Evolutionary conservation across 495 filamentous ascomycete species (phyloP), one percentile per base, ranked within the genome.

Genomic region (Neurospora tetraspora): DNA sequence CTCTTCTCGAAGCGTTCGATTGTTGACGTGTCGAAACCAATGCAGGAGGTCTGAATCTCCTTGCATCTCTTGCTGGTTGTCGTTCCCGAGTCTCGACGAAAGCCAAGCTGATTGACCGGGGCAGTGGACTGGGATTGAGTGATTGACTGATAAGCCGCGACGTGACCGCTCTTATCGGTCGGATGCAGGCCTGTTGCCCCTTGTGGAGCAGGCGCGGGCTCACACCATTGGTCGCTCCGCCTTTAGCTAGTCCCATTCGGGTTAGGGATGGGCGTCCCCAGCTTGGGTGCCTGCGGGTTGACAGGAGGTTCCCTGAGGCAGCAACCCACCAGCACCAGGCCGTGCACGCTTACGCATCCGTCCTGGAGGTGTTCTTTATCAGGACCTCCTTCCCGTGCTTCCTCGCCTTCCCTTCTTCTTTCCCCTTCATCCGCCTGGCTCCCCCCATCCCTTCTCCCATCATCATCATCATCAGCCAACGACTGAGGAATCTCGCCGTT

Each of bases 381-480:
- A 81, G 72, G 70, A 73, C 68, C 39, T 71, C 77, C 75, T 77
- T 78, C 78, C 81, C 80, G 79, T 75, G 77, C 80, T 76, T 77
- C 70, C 34, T 69, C 70, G 73, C 74, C 71, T 71, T 70, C 65
- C 75, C 74, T 76, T 73, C 78, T 74, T 75, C 75, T 75, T 76
- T 74, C 73, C 75, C 76, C 74, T 59, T 77, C 77, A 78, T 77
- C 73, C 76, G 65, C 73, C 53, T 65, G 53, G 34, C 20, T 78
- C 72, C 68, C 76, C 72, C 72, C 74, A 42, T 59, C 71, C 71
- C 68, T 59, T 81, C 80, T 81, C 83, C 80, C 81, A 80, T 80
- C 78, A 80, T 83, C 79, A 77, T 82, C 85, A 78, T 75, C 83
- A 77, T 72, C 78, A 74, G 43, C 47, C 74, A 72, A 74, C 72